Conservation (phyloP, 83 land plant species). For the Picea abies region DNA sequence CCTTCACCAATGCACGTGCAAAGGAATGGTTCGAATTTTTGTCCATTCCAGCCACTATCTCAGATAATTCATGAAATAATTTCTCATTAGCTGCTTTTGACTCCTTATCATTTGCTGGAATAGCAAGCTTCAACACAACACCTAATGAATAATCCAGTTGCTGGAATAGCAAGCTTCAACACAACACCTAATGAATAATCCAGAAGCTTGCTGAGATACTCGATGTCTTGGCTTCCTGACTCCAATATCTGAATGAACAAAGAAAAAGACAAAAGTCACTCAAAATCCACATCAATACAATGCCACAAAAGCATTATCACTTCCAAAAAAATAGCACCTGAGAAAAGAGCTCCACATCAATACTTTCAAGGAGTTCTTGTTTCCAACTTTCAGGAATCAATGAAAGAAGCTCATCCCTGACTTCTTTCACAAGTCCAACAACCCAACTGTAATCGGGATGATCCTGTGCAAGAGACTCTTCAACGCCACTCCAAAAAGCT, state of each 20-base stretch:
- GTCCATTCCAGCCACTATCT: slow-evolving; percentile 33
- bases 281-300: background rate
- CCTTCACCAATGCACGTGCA: slow-evolving; percentile 63
- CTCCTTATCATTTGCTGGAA: slow-evolving; percentile 70
- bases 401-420: slow-evolving; percentile 70
- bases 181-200: slow-evolving; percentile 69
- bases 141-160: too few relatives aligned
- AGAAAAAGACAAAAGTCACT: background rate
- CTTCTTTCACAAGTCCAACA: slow-evolving; percentile 68
- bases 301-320: background rate
- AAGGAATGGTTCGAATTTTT: slow-evolving; percentile 34
- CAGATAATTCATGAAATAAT: slow-evolving; percentile 61
- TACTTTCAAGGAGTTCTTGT: slow-evolving; percentile 66
- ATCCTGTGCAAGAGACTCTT: slow-evolving; percentile 49
- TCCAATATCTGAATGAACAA: slow-evolving; percentile 64
- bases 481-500: slow-evolving; percentile 93
- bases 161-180: slow-evolving; percentile 84
- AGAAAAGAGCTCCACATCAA: slow-evolving; percentile 78
- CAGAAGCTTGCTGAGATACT: slow-evolving; percentile 73
- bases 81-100: slow-evolving; percentile 45
- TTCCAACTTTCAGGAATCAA: slow-evolving; percentile 87
- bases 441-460: slow-evolving; percentile 65
- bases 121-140: too few relatives aligned
- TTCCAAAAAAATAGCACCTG: slow-evolving; percentile 54
- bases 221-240: slow-evolving; percentile 69